A percentile compares a stretch with the other conserved stretches of the same genome.
Evolutionary conservation across 2,329 filamentous ascomycete species (phyloP).

Genomic region (Nothomitra cinnamomea): DNA sequence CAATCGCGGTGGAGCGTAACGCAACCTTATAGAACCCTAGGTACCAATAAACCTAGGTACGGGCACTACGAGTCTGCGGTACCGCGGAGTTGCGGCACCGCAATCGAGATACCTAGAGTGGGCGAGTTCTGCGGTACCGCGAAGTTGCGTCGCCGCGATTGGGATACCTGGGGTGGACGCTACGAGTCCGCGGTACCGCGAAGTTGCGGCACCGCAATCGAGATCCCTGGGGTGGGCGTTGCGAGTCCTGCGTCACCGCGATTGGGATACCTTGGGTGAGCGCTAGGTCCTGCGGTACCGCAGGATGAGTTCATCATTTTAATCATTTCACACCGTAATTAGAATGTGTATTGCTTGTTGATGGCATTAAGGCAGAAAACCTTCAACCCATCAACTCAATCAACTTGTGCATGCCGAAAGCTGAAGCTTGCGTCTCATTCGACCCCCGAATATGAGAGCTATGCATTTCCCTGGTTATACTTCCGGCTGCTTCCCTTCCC

Average conservation of each 20-base stretch:
- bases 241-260: background rate
- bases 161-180: no score
- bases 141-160: no score
- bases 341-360: background rate
- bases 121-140: background rate
- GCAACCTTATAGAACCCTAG: no score
- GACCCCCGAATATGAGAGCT: background rate
- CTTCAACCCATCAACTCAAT: constrained; percentile 1
- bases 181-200: no score
- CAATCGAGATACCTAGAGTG: background rate
- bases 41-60: no score
- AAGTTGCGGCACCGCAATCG: background rate
- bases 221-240: background rate
- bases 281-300: no score
- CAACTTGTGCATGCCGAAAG: background rate
- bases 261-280: background rate
- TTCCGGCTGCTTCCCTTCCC: background rate
- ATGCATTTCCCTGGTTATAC: background rate
- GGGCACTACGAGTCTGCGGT: no score
- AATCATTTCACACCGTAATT: background rate
- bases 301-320: background rate
- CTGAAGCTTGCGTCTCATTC: background rate
- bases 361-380: background rate
- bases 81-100: no score
- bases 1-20: no score